phyloP scores from a whole-genome alignment of 192 early-diverging fungal genomes.

The Mortierella hygrophila region DNA sequence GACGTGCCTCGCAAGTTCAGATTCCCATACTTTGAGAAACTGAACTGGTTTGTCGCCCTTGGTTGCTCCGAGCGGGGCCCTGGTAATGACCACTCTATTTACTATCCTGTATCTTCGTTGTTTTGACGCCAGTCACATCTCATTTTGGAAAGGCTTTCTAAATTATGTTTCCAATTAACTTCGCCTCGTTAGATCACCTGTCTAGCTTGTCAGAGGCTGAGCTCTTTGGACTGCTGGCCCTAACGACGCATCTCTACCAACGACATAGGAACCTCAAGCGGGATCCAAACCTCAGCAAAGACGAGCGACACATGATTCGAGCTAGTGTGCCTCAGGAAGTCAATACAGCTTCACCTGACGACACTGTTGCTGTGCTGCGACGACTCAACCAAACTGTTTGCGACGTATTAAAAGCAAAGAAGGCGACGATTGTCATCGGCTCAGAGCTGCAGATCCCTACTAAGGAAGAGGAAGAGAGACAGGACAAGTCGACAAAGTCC shows the following conservation, averaged over 20 bases:
- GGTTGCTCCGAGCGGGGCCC: conserved; percentile 66
- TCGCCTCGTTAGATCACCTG: conserved; percentile 9
- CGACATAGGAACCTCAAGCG: conserved; percentile 33
- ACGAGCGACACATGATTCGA: conserved; percentile 41
- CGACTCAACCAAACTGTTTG: conserved; percentile 9
- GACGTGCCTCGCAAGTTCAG: conserved; percentile 85
- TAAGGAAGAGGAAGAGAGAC: conserved; percentile 7
- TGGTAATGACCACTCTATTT: conserved; percentile 48
- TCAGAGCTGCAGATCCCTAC: neutral
- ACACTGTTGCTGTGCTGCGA: conserved; percentile 12
- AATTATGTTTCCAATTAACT: neutral
- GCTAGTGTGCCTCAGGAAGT: conserved; percentile 35
- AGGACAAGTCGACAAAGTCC: conserved; percentile 18
- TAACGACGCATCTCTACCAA: conserved; percentile 29
- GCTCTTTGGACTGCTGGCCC: conserved; percentile 23
- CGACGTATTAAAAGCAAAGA: conserved; percentile 1
- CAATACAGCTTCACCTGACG: neutral
- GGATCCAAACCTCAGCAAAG: conserved; percentile 13
- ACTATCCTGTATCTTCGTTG: neutral
- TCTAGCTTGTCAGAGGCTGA: conserved; percentile 22
- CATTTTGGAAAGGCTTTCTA: neutral
- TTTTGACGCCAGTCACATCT: neutral
- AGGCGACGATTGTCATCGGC: neutral
- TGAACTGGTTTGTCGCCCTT: conserved; percentile 87
- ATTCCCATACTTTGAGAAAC: conserved; percentile 87